phyloP scores from a whole-genome alignment of 495 filamentous ascomycete genomes.

The Terfezia claveryi region DNA sequence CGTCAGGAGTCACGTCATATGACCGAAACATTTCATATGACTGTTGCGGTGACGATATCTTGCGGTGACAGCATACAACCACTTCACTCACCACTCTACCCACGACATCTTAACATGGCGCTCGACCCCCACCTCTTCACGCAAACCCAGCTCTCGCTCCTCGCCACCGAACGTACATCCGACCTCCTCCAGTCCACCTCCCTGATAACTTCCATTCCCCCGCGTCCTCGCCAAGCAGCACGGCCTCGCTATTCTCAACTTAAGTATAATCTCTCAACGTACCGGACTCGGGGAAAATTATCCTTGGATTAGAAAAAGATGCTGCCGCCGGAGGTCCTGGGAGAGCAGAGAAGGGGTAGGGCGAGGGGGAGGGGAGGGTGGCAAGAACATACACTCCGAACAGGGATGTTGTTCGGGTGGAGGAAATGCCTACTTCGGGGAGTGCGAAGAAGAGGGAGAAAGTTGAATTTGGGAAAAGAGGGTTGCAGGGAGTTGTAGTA shows the following conservation, averaged over 20 bases:
- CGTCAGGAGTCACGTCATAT: no score
- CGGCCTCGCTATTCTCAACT: conserved; percentile 67
- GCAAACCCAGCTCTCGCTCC: conserved; percentile 50
- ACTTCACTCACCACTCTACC: conserved; percentile 13
- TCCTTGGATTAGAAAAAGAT: conserved; percentile 63
- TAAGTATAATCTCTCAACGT: conserved; percentile 53
- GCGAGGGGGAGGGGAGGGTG: conserved; percentile 28
- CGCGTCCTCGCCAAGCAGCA: conserved; percentile 53
- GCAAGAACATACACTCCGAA: conserved; percentile 61
- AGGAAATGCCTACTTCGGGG: conserved; percentile 42
- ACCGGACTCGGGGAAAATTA: conserved; percentile 75
- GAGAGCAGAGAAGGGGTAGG: conserved; percentile 5
- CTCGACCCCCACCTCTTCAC: conserved; percentile 60
- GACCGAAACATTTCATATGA: no score
- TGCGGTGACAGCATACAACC: no score
- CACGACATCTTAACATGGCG: conserved; percentile 11
- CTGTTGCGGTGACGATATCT: no score
- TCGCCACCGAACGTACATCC: conserved; percentile 53
- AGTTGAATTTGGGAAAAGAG: conserved; percentile 36
- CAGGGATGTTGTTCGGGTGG: conserved; percentile 74
- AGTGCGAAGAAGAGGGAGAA: conserved; percentile 53
- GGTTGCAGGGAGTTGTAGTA: conserved; percentile 63
- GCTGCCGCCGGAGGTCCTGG: conserved; percentile 31
- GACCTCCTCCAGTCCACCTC: conserved; percentile 52
- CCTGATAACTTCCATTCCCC: conserved; percentile 47